These are phyloP conservation scores for Arthroderma sp. DNA, from an alignment of 2,329 filamentous ascomycete genomes.

Conservation along the genomic window DNA sequence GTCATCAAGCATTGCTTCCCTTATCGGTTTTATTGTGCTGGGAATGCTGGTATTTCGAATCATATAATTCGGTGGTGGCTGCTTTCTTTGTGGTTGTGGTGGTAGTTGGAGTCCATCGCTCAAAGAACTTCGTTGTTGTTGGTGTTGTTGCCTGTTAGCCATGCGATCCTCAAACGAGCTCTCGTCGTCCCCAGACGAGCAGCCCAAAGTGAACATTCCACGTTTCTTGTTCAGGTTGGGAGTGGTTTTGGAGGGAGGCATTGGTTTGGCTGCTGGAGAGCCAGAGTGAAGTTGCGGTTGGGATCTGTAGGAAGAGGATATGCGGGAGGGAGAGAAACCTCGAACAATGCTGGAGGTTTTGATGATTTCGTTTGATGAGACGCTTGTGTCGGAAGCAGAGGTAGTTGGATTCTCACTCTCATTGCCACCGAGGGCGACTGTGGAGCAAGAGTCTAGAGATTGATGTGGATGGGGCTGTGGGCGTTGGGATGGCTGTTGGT, in stretches of 20 bases:
- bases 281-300: conserved; percentile 42
- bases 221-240: conserved; percentile 46
- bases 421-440: conserved; percentile 34
- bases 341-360: conserved; percentile 59
- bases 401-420: conserved; percentile 33
- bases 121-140: conserved; percentile 38
- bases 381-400: conserved; percentile 48
- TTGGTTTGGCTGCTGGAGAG: conserved; percentile 37
- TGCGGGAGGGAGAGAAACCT: conserved; percentile 68
- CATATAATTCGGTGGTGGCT: conserved; percentile 55
- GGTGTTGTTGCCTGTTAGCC: conserved; percentile 33
- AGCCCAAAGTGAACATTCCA: conserved; percentile 57
- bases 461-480: conserved; percentile 20
- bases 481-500: conserved; percentile 15
- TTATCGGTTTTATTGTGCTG: conserved; percentile 51
- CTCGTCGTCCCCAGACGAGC: conserved; percentile 74
- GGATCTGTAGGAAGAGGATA: conserved; percentile 55
- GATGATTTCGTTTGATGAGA: conserved; percentile 43
- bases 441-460: conserved; percentile 49
- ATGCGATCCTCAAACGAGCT: conserved; percentile 58
- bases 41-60: conserved; percentile 51
- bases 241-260: conserved; percentile 46
- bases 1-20: conserved; percentile 37
- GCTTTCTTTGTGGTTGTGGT: conserved; percentile 49
- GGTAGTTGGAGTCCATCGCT: conserved; percentile 40